Evolutionary conservation across 257 asterid species (phyloP).

Genomic region (Rhazya stricta): DNA sequence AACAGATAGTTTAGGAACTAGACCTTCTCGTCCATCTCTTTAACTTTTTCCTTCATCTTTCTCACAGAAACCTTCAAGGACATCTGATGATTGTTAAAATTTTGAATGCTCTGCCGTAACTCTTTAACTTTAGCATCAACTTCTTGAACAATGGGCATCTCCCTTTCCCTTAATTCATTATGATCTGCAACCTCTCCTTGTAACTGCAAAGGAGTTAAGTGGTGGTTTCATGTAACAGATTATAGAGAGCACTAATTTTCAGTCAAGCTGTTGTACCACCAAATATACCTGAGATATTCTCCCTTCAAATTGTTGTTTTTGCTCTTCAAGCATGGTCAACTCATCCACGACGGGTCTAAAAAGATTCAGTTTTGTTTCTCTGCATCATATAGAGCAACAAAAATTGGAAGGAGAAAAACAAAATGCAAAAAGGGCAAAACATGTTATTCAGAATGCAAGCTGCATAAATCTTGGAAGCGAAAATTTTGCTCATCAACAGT

Average conservation of each 20-base stretch:
- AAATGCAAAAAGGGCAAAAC: not conserved
- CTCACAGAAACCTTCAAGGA: conserved; percentile 53
- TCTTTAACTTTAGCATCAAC: conserved; percentile 53
- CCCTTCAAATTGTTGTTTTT: conserved; percentile 40
- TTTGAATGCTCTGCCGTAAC: conserved; percentile 53
- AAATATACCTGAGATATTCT: conserved; percentile 53
- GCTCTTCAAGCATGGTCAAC: conserved; percentile 45
- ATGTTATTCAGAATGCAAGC: not conserved
- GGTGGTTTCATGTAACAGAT: conserved; percentile 8
- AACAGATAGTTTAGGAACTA: conserved; percentile 17
- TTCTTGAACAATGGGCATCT: conserved; percentile 66
- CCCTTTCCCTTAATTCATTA: conserved; percentile 54
- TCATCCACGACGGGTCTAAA: conserved; percentile 52
- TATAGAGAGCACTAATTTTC: conserved; percentile 2
- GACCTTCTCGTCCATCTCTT: conserved; percentile 84
- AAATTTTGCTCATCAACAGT: not conserved
- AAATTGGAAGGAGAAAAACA: not conserved
- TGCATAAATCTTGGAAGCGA: not conserved
- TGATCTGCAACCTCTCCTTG: conserved; percentile 49
- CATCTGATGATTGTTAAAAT: conserved; percentile 70
- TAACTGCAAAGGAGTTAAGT: conserved; percentile 39
- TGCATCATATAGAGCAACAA: conserved; percentile 14
- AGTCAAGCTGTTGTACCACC: conserved; percentile 8
- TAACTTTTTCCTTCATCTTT: conserved; percentile 64
- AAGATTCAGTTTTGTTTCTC: conserved; percentile 44